These are phyloP conservation scores for Cyclanthera cordifolia DNA, from an alignment of 306 rosid genomes.

Conservation along the genomic window DNA sequence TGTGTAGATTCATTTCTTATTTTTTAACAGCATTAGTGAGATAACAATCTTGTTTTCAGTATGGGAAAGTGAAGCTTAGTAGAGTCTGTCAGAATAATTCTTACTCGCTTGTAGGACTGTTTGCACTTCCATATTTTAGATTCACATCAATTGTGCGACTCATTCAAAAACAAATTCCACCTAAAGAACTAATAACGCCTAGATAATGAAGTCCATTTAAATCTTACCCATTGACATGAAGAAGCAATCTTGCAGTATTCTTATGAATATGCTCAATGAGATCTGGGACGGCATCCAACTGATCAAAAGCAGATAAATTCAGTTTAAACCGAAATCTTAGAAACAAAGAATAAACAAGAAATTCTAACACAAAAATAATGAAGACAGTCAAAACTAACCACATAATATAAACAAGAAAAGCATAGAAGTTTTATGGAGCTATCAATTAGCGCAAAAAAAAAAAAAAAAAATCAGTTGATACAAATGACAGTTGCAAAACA, in stretches of 20 bases:
- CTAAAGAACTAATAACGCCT: neutral
- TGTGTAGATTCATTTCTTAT: neutral
- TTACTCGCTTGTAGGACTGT: neutral
- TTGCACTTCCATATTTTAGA: neutral
- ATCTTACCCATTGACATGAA: constrained; percentile 81
- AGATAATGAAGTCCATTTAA: neutral
- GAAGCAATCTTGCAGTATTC: constrained; percentile 70
- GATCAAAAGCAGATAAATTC: constrained; percentile 19
- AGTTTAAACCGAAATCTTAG: neutral
- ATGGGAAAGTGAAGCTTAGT: neutral
- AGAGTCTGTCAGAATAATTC: neutral
- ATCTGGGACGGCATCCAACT: constrained; percentile 98
- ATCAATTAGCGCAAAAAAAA: neutral
- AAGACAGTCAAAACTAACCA: neutral
- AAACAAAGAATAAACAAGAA: neutral
- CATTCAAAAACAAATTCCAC: neutral
- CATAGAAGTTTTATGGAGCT: neutral
- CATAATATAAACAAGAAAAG: neutral
- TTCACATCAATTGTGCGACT: neutral
- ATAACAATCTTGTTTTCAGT: neutral
- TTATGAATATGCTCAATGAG: constrained; percentile 73
- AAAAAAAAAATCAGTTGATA: no score
- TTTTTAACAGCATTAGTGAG: neutral
- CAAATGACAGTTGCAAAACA: no score
- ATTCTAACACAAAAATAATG: neutral